Evolutionary conservation across 352 stramenopile species (phyloP), one percentile per base, ranked within the genome.

Genomic region (Phytophthora cactorum): DNA sequence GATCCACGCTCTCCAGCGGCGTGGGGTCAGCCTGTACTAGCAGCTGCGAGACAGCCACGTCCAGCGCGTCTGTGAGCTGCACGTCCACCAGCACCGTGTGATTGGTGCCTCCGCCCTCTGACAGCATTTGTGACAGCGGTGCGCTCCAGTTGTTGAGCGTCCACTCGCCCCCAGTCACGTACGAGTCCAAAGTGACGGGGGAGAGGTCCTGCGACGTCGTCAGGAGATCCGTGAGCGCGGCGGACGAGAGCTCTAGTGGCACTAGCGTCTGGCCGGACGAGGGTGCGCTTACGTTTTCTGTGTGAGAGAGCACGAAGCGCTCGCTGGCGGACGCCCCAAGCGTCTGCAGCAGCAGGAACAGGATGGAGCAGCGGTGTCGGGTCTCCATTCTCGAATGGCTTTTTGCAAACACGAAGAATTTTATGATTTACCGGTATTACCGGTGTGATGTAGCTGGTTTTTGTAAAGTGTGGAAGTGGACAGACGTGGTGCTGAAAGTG

Each of bases 221-320:
- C 39, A 67, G 44, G 17, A 60, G 46, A 25, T 66, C 50, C 4
- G 72, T 66, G 39, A 59, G 28, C 22, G 38, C 65, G 11, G 58
- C 59, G 53, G 47, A 50, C 27, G 66, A 58, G 44, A 82, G 61
- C 56, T 74, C 51, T 28, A 74, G 10, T 5, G 63, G 58, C 15
- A 77, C 50, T 10, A 74, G 12, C 12, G 64, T 70, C 27, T 62
- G 41, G 28, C 59, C 72, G 0, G 50, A 58, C 6, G 49, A 11
- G 5, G 56, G 38, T 5, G 31, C 45, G 11, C 53, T 65, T 34
- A 60, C 45, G 50, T 66, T 66, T 29, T 34, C 46, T n/a, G 22
- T 68, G 0, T 59, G 61, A 25, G 75, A 66, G 22, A 87, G 76
- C 47, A 81, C 53, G 53, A 78, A 82, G 44, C 47, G 56, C 31